These are phyloP conservation scores for Uronychia setigera DNA, from an alignment of 73 alveolate species.

Conservation along the genomic window DNA sequence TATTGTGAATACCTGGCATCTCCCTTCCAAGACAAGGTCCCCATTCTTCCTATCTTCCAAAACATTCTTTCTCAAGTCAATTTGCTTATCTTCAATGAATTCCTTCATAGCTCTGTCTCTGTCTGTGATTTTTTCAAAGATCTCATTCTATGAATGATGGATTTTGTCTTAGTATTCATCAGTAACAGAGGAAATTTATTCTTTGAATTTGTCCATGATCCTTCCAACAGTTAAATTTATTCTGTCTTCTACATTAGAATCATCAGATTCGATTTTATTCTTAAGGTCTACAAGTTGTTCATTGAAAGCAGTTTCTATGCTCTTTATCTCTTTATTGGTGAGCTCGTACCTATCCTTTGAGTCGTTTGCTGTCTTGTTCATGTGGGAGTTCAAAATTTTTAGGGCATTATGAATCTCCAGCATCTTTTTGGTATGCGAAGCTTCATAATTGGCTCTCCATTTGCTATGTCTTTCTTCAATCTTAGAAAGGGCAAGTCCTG, in stretches of 20 bases:
- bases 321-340: constrained; percentile 26
- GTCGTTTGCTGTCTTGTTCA: constrained; percentile 47
- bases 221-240: constrained; percentile 44
- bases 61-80: constrained; percentile 29
- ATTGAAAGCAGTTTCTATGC: constrained; percentile 21
- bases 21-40: constrained; percentile 58
- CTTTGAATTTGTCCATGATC: constrained; percentile 28
- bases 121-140: constrained; percentile 16
- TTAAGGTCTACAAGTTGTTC: constrained; percentile 39
- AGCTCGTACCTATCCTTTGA: constrained; percentile 43
- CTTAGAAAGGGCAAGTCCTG: constrained; percentile 32
- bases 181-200: constrained; percentile 9
- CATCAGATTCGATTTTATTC: constrained; percentile 64
- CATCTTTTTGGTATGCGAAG: constrained; percentile 52
- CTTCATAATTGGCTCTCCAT: constrained; percentile 66
- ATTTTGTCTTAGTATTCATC: constrained; percentile 47
- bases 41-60: constrained; percentile 52
- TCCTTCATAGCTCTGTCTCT: constrained; percentile 23
- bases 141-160: constrained; percentile 12
- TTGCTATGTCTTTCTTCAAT: constrained; percentile 40
- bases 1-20: constrained; percentile 63
- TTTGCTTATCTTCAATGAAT: constrained; percentile 35
- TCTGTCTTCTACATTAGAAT: constrained; percentile 51
- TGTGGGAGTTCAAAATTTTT: constrained; percentile 46
- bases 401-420: constrained; percentile 60